These are phyloP conservation scores for Lactuca sativa DNA, from an alignment of 129 eudicot genomes.

Conservation along the genomic window DNA sequence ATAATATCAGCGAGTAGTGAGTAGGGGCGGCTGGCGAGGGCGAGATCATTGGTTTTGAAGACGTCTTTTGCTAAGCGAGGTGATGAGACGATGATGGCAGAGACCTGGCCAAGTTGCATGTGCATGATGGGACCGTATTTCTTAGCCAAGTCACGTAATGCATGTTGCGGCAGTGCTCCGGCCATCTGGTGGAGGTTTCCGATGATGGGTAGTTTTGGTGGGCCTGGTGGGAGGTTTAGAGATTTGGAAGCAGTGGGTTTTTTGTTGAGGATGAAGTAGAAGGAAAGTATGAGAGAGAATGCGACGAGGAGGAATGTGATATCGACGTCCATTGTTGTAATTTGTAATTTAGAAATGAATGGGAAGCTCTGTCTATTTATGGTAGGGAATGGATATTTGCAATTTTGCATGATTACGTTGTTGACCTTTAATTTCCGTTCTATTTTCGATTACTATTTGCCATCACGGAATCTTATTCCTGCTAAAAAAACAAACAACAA, in stretches of 20 bases:
- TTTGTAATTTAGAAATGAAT: too few species aligned
- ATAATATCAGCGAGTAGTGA: neutral
- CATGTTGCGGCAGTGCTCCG: conserved; percentile 7
- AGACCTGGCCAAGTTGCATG: conserved; percentile 12
- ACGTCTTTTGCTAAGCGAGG: conserved; percentile 13
- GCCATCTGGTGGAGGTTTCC: conserved; percentile 17
- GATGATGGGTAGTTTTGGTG: conserved; percentile 10
- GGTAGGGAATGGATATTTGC: too few species aligned
- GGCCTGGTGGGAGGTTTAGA: conserved; percentile 19
- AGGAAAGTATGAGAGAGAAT: neutral
- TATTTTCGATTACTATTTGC: too few species aligned
- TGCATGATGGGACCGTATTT: conserved; percentile 25
- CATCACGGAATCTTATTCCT: too few species aligned
- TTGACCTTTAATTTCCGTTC: too few species aligned
- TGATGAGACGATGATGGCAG: conserved; percentile 2
- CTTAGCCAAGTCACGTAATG: conserved; percentile 9
- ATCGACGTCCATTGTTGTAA: neutral
- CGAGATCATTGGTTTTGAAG: conserved; percentile 13
- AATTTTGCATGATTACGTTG: too few species aligned
- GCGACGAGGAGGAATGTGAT: neutral
- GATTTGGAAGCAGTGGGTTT: neutral
- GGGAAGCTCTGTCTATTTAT: too few species aligned
- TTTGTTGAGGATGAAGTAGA: neutral
- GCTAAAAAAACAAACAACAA: too few species aligned
- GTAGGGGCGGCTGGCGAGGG: conserved; percentile 9